A percentile compares a stretch with the other conserved stretches of the same genome.
Evolutionary conservation across 176 grass and related monocot species (phyloP).

Genomic region (Thalia dealbata): DNA sequence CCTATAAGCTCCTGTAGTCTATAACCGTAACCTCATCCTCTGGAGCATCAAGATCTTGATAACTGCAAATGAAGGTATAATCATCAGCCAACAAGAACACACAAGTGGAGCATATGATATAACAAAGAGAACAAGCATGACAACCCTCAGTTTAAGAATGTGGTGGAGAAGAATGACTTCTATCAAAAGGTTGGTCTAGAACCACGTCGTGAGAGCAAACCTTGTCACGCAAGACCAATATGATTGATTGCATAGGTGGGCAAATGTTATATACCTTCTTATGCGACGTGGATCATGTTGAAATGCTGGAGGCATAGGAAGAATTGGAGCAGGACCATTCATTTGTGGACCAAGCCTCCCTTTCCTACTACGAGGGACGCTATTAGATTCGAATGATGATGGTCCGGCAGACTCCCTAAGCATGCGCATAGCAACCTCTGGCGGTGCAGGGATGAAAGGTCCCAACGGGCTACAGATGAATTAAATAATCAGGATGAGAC

Average conservation of each 20-base stretch:
- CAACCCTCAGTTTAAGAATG: background rate
- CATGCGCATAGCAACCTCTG: constrained; percentile 97
- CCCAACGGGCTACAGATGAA: constrained; percentile 60
- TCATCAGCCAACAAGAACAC: background rate
- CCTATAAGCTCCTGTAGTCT: constrained; percentile 17
- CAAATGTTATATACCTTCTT: constrained; percentile 43
- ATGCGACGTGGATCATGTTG: constrained; percentile 83
- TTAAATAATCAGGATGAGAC: background rate
- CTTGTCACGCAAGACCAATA: background rate
- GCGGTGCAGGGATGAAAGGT: constrained; percentile 95
- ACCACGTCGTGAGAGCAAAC: background rate
- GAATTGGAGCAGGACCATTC: constrained; percentile 38
- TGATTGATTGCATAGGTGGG: background rate
- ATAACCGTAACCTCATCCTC: constrained; percentile 15
- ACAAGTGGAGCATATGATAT: background rate
- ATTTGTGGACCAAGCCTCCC: constrained; percentile 54
- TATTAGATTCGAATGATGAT: constrained; percentile 49
- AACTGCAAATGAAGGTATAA: constrained; percentile 3
- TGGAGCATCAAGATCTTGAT: constrained; percentile 17
- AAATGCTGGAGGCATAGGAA: constrained; percentile 75
- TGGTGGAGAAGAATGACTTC: no score
- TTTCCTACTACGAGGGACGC: constrained; percentile 35
- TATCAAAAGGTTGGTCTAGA: no score
- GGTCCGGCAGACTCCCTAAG: constrained; percentile 64
- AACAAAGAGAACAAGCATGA: background rate